Percentiles rank a stretch among this genome's conserved stretches.
These are phyloP conservation scores for Aurinia saxatilis DNA, from an alignment of 345 rosid genomes.

Conservation along the genomic window DNA sequence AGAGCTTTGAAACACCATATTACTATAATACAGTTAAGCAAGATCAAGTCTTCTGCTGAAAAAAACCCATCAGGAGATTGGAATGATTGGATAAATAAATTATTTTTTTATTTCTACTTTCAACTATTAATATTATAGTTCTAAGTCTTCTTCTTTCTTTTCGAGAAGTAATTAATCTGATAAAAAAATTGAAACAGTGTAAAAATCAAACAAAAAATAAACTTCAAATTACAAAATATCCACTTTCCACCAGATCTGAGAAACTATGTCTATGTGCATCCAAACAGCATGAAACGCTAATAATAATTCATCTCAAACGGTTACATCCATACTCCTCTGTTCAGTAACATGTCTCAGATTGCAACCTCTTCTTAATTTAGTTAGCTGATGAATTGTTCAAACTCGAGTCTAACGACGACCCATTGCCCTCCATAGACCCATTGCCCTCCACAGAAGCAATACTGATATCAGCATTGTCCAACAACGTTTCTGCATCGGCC, in stretches of 20 bases:
- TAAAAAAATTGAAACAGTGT: neutral
- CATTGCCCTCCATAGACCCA: constrained; percentile 10
- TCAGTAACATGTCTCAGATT: constrained; percentile 8
- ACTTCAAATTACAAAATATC: neutral
- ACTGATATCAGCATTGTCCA: constrained; percentile 24
- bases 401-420: constrained; percentile 10
- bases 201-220: neutral
- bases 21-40: too few relatives aligned
- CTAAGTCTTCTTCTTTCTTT: too few relatives aligned
- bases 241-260: constrained; percentile 3
- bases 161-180: too few relatives aligned
- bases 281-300: neutral
- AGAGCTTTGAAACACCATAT: too few relatives aligned
- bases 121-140: too few relatives aligned
- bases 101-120: too few relatives aligned
- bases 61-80: too few relatives aligned
- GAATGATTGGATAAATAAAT: too few relatives aligned
- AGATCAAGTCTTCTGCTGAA: too few relatives aligned
- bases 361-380: constrained; percentile 27
- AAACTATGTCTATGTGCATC: constrained; percentile 16
- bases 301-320: neutral
- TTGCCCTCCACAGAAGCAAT: too few relatives aligned
- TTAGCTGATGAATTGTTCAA: neutral
- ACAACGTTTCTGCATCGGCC: constrained; percentile 37
- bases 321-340: neutral